Conservation (phyloP, 352 stramenopile genomes). For the Saprolegnia parasitica region DNA sequence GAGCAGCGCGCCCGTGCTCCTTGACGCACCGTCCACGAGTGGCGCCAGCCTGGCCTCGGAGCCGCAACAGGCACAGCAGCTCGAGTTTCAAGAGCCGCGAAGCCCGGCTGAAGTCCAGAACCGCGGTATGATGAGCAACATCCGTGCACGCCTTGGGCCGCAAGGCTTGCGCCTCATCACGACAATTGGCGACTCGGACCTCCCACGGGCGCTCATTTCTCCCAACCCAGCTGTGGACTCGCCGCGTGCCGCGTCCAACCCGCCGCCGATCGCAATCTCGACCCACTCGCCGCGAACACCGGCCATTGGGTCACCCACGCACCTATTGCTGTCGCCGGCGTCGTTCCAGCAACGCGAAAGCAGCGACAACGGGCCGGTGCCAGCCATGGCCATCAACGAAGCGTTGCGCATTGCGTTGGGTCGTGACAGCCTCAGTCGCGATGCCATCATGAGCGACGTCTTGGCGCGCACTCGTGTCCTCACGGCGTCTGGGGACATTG, state of each 20-base stretch:
- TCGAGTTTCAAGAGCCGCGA: constrained; percentile 40
- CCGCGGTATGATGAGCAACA: constrained; percentile 38
- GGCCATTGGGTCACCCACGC: constrained; percentile 38
- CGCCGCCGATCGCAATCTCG: constrained; percentile 26
- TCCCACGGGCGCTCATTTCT: constrained; percentile 73
- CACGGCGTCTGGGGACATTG: constrained; percentile 7
- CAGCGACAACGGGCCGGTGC: constrained; percentile 37
- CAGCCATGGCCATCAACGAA: constrained; percentile 36
- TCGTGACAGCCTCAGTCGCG: constrained; percentile 33
- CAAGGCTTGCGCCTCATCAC: constrained; percentile 79
- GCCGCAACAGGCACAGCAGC: constrained; percentile 26
- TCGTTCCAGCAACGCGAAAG: constrained; percentile 81
- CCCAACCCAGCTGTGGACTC: constrained; percentile 84
- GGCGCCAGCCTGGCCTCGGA: not conserved
- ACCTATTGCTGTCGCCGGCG: constrained; percentile 58
- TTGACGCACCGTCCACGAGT: not conserved
- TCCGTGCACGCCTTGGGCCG: constrained; percentile 36
- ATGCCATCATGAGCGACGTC: not conserved
- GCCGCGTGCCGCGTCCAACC: constrained; percentile 55
- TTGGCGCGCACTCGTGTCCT: constrained; percentile 16
- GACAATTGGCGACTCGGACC: constrained; percentile 72
- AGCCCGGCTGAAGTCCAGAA: constrained; percentile 83
- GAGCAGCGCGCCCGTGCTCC: not conserved
- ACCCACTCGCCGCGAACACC: constrained; percentile 64
- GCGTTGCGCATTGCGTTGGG: constrained; percentile 71